Conservation (phyloP, 2,329 filamentous ascomycete genomes). For the Alternaria triticina region DNA sequence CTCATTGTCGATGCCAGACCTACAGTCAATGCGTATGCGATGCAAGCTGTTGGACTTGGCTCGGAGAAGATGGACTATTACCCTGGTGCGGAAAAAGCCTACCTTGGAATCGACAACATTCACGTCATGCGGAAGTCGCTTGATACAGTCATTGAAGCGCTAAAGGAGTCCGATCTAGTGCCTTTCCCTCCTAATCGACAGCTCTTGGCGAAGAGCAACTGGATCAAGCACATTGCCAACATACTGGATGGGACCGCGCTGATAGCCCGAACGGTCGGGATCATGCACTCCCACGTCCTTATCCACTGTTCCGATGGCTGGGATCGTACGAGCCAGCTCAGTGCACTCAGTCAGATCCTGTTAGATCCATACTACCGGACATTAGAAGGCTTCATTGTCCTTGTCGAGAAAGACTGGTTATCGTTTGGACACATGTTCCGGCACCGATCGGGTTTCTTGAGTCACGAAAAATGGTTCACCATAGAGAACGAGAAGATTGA, state of each 20-base stretch:
- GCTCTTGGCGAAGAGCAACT: constrained; percentile 79
- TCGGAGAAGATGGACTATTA: constrained; percentile 99
- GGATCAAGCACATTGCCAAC: constrained; percentile 86
- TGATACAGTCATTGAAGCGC: constrained; percentile 82
- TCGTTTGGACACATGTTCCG: constrained; percentile 98
- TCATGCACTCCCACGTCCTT: constrained; percentile 91
- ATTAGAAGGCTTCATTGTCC: constrained; percentile 88
- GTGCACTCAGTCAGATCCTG: constrained; percentile 88
- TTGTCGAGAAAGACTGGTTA: constrained; percentile 97
- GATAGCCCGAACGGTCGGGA: constrained; percentile 85
- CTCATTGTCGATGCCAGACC: constrained; percentile 95
- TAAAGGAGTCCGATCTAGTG: constrained; percentile 92
- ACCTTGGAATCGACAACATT: constrained; percentile 96
- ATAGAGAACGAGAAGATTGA: constrained; percentile 81
- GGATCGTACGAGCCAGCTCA: constrained; percentile 96
- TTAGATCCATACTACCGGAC: constrained; percentile 96
- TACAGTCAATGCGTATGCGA: constrained; percentile 90
- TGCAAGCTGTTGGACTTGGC: constrained; percentile 90
- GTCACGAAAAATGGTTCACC: constrained; percentile 92
- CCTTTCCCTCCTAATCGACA: constrained; percentile 83
- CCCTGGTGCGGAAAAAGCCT: constrained; percentile 87
- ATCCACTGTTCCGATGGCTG: constrained; percentile 99
- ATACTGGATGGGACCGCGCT: constrained; percentile 84
- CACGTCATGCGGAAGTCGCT: constrained; percentile 96
- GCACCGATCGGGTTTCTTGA: constrained; percentile 85